Evolutionary conservation across 208 protist species (phyloP), one percentile per base, ranked within the genome.

Genomic region (Acanthamoeba castellanii): DNA sequence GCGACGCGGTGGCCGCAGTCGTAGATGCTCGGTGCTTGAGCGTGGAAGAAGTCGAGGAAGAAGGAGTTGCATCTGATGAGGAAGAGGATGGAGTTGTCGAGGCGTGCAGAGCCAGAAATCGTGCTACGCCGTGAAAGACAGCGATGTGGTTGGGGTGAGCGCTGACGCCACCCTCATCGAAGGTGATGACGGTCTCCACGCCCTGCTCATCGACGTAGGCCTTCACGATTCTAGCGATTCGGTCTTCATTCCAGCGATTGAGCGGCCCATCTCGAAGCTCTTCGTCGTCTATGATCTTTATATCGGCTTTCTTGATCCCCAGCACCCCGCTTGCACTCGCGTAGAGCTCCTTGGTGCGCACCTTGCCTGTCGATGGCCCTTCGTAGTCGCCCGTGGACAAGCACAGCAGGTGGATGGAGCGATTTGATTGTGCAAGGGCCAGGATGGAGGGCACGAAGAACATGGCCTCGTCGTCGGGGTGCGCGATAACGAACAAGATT

Each of bases 101-200:
- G 8, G 85, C 30, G 22, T 94, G 52, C 16, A 59, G 32, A 27
- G 91, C 61, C 96, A 98, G 82, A 96, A 95, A 70, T 47, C 96
- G 93, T 27, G 72, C 90, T 27, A 99, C 98, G 32, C 98, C 98
- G 61, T 98, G 91, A 95, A 98, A 98, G 57, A 98, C 97, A 0
- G 98, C 98, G 42, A 99, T 98, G 97, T 99, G 99, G 95, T 99
- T 99, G 16, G 98, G 98, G 95, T 99, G 99, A 9, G 96, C 85
- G 14, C 98, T 99, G 25, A 99, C 97, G 61, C 99, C 99, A 76
- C 96, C 94, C 64, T 96, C 70, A 95, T 99, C 99, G 96, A 99
- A 99, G 20, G 99, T 99, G 59, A 99, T 95, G 6, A 99, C 94
- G 0, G 55, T 76, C 32, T 95, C 82, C 1, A 96, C 68, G 45